These are phyloP conservation scores for Crepidotus variabilis DNA, from an alignment of 768 basidiomycete species.

Conservation along the genomic window DNA sequence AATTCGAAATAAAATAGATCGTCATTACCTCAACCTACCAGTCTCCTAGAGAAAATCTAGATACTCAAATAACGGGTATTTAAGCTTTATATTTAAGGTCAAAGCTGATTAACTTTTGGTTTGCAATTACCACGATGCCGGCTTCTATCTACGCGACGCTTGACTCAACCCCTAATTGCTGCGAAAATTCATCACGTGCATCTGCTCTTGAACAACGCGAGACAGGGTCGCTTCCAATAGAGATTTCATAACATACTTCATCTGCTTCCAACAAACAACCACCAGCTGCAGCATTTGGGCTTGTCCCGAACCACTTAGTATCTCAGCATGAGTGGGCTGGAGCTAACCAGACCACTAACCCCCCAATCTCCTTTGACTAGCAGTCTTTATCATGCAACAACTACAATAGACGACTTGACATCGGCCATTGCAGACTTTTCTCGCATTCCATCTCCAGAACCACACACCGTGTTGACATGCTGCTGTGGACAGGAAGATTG, in stretches of 20 bases:
- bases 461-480: conserved; percentile 46
- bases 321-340: conserved; percentile 15
- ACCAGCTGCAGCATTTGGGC: background rate
- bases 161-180: background rate
- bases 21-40: too few relatives aligned
- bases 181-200: background rate
- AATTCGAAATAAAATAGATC: too few relatives aligned
- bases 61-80: too few relatives aligned
- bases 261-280: background rate
- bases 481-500: conserved; percentile 68
- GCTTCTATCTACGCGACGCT: background rate
- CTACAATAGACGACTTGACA: conserved; percentile 78
- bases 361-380: conserved; percentile 49
- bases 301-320: background rate
- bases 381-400: conserved; percentile 49
- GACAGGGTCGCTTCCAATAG: background rate
- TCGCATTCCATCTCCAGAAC: conserved; percentile 71
- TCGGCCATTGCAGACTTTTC: conserved; percentile 70
- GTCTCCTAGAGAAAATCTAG: too few relatives aligned
- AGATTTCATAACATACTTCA: background rate
- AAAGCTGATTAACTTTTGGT: too few relatives aligned
- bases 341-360: conserved; percentile 33
- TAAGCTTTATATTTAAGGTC: too few relatives aligned
- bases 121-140: too few relatives aligned
- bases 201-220: background rate